phyloP scores from a whole-genome alignment of 495 filamentous ascomycete species.

The Chlorociboria aeruginascens region DNA sequence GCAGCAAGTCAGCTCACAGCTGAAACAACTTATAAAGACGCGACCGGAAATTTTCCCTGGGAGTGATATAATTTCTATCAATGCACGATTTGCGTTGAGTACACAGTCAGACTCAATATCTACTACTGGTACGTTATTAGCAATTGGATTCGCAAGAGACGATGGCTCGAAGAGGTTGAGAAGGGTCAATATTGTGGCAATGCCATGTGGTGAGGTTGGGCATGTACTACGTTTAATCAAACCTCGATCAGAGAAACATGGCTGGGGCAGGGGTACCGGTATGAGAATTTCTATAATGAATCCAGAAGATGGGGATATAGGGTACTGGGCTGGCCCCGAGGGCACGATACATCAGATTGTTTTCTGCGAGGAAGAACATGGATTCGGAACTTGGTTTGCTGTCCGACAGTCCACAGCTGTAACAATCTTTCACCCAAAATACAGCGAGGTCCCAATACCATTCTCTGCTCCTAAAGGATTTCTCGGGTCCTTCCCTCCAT shows the following conservation, averaged over 20 bases:
- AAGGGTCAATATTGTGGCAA: conserved; percentile 28
- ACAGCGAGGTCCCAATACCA: conserved; percentile 4
- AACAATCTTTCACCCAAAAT: conserved; percentile 46
- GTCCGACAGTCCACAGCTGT: conserved; percentile 46
- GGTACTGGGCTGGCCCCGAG: conserved; percentile 43
- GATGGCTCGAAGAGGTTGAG: conserved; percentile 1
- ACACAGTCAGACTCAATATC: background rate
- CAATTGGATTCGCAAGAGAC: conserved; percentile 1
- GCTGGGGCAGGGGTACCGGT: conserved; percentile 31
- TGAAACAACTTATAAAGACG: conserved; percentile 12
- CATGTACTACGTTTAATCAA: conserved; percentile 38
- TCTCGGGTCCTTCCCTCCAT: conserved; percentile 18
- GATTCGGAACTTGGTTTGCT: conserved; percentile 45
- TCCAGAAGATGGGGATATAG: conserved; percentile 28
- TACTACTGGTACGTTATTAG: conserved; percentile 6
- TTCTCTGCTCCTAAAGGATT: background rate
- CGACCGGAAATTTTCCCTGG: conserved; percentile 12
- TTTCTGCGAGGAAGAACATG: conserved; percentile 41
- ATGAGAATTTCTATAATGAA: conserved; percentile 28
- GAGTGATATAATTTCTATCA: background rate
- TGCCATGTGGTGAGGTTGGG: conserved; percentile 36
- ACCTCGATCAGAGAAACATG: conserved; percentile 28
- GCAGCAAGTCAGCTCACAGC: background rate
- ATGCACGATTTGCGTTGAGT: background rate
- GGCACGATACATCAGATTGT: conserved; percentile 54